Evolutionary conservation across 768 basidiomycete genomes (phyloP), one percentile per base, ranked within the genome.

Genomic region (Neoboletus subvelutipes): DNA sequence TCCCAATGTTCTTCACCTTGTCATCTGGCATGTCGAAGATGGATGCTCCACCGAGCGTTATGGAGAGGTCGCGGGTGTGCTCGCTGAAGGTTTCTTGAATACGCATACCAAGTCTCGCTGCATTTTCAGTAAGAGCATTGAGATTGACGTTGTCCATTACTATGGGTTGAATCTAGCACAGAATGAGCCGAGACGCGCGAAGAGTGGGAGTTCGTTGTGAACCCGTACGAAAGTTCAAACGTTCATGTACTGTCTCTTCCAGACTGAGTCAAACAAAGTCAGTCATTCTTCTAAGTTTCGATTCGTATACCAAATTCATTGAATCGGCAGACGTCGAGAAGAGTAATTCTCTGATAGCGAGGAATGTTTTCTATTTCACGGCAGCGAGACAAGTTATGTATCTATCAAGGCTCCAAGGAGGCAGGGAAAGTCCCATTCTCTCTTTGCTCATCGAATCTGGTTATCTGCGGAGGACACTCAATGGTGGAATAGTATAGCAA

Each of bases 401-500:
- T 64, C 57, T 69, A 68, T 81, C 76, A 86, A 59, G 86, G 86
- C 70, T 96, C 92, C 67, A 97, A 77, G 13, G 92, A 92, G 12
- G 92, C 90, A 34, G 94, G 92, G 85, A 97, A 97, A 22, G 89
- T 90, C 56, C 92, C 93, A 62, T 75, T 86, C 72, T 98, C 94
- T 72, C 95, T 85, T 76, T 98, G 94, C 54, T 96, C 95, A 71
- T 99, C 95, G 79, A 88, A 98, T 77, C 87, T 92, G 66, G 78
- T 70, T 71, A 88, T 86, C 96, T 94, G 69, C 17, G 43, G 54
- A 50, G 45, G 36, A 33, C 15, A 45, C 28, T 59, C 48, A 60
- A 26, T 1, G 2, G 28, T 29, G 22, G 18, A 29, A 42, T 22
- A 47, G 2, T 20, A 47, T n/a, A 22, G 8, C 15, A 36, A 41